phyloP scores from a whole-genome alignment of 176 grass and related monocot genomes.

The Bonia amplexicaulis region DNA sequence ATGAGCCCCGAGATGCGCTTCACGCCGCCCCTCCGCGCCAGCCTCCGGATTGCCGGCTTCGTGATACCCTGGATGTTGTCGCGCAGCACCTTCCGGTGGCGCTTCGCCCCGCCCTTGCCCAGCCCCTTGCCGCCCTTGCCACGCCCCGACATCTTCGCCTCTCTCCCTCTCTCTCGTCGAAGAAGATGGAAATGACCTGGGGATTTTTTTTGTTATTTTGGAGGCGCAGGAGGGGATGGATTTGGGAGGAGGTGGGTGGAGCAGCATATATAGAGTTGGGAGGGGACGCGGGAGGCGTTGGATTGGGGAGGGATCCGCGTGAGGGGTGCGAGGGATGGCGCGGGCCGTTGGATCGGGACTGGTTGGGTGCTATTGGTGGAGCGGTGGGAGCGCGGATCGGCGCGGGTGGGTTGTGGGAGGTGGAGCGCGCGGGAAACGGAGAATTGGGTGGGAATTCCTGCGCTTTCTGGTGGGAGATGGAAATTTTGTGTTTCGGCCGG shows the following conservation, averaged over 20 bases:
- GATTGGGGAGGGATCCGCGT: not conserved
- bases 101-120: conserved; percentile 87
- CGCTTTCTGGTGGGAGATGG: not conserved
- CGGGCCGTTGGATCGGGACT: not conserved
- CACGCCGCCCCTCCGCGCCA: conserved; percentile 73
- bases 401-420: not conserved
- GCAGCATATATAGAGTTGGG: not conserved
- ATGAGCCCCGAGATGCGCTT: conserved; percentile 94
- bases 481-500: not conserved
- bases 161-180: not conserved
- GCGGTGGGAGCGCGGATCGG: not conserved
- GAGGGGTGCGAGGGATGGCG: not conserved
- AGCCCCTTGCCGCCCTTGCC: conserved; percentile 92
- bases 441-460: not conserved
- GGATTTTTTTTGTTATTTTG: not conserved
- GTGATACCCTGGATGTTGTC: conserved; percentile 98
- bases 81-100: conserved; percentile 83
- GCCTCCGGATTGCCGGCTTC: conserved; percentile 82
- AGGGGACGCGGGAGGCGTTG: not conserved
- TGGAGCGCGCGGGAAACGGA: not conserved
- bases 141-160: conserved; percentile 57
- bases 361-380: conserved; percentile 10
- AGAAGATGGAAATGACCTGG: not conserved
- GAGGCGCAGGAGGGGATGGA: not conserved
- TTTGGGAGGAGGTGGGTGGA: not conserved